Base-by-base conservation (phyloP, 2,329 filamentous ascomycete species). In the Penicillium griseofulvum region DNA sequence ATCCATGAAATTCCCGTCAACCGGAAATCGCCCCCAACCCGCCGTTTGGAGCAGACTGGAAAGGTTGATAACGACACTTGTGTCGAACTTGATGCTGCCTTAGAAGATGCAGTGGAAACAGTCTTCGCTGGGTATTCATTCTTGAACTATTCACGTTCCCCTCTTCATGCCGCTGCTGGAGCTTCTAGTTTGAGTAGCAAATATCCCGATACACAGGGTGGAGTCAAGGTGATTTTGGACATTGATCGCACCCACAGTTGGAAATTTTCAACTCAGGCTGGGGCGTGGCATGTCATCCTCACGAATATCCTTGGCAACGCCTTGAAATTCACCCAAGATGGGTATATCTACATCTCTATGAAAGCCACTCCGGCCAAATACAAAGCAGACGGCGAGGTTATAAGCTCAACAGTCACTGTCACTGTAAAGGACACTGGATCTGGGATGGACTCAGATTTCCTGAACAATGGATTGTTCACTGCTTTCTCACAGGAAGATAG, bases 401-500 rank as follows among this genome's bases (percentile, higher is more conserved):
- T 31, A 7, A 44, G 39, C 9, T 59, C 62, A 37, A 36, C 57
- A 9, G 52, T 70, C 5, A 55, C 57, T 16, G 48, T 66, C 33
- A 68, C 55, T 2, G 58, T 72, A 19, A 60, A 61, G 33, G 70
- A 72, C 44, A 69, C 68, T 7, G 70, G 70, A 7, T 58, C 62
- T n/a, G 70, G 70, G 2, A 72, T 72, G 33, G 54, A 54, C 8
- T 28, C 58, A 12, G 57, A 65, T 29, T 68, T 61, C 56, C 42
- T 67, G 3, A 51, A 63, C 7, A 65, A 63, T 28, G 56, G 63
- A 16, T 38, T 71, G 9, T 88, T 85, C 64, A 79, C 76, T 0
- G 80, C 85, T 0, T 88, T 88, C 59, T 73, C 77, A 0, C 85
- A 88, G 55, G 85, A 87, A 61, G 77, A 86, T 38, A 65, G 71